Conservation (phyloP, 148 eudicot species). For the Rhododendron simsii region DNA sequence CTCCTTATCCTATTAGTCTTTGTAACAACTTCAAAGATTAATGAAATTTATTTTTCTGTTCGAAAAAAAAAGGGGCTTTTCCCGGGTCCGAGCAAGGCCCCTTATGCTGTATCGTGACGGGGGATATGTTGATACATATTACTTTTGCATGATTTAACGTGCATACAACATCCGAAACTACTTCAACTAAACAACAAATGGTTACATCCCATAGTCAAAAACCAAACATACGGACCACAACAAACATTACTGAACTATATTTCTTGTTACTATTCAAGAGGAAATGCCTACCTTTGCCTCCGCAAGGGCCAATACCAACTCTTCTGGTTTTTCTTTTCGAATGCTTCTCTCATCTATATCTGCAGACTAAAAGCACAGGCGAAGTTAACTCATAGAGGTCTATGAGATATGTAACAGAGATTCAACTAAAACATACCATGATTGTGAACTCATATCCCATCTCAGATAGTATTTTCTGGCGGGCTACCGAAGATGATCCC, state of each 20-base stretch:
- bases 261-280: not conserved
- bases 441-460: conserved; percentile 82
- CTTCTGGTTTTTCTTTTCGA: conserved; percentile 78
- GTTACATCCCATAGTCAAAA: not conserved
- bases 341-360: conserved; percentile 56
- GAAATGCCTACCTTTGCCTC: conserved; percentile 72
- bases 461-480: conserved; percentile 63
- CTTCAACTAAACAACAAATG: not conserved
- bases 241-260: not conserved
- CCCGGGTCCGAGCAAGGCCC: not conserved
- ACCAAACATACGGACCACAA: not conserved
- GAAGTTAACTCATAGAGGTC: conserved; percentile 7
- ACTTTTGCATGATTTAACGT: not conserved
- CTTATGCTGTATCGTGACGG: not conserved
- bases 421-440: conserved; percentile 41
- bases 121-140: not conserved
- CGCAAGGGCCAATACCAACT: conserved; percentile 86
- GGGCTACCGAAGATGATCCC: conserved; percentile 87
- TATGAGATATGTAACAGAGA: not conserved
- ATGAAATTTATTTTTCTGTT: no score
- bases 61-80: not conserved
- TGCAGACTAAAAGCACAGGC: conserved; percentile 52
- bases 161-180: not conserved
- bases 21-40: no score
- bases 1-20: no score